Evolutionary conservation across 441 rosid species (phyloP), one percentile per base, ranked within the genome.

Genomic region (Euphorbia celastroides): DNA sequence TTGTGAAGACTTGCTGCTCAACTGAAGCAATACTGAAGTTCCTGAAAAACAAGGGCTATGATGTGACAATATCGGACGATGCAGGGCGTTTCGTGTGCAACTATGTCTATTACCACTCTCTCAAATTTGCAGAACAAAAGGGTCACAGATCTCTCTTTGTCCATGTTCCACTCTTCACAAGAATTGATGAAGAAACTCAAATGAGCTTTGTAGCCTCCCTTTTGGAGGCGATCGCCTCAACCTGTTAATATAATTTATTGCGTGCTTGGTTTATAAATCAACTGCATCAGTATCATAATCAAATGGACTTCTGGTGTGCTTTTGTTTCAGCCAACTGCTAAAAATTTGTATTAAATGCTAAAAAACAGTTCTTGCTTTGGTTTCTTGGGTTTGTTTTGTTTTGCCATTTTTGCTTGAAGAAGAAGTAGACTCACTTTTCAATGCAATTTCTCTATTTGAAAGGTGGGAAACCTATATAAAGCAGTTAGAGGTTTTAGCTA

Each of bases 1-100:
- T 31, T 64, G 31, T 52, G 67, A 83, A 90, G 97, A 88, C 93
- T 59, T 73, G 84, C 61, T 80, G 87, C 74, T 88, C 86, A 7
- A 79, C 84, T 13, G 80, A 77, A 60, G 84, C 77, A 64, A 84
- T 88, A 20, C 68, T 82, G 44, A 81, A 78, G 62, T 71, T 76
- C 27, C 73, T 90, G 77, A 80, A 77, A 46, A 83, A 83, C 73
- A 86, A 84, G 52, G 95, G 91, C 34, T 81, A 70, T 70, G 90
- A 88, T 7, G 91, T 88, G 78, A 79, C 75, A 64, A 65, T 76
- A 58, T 90, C 97, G 0, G 81, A 84, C 62, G 97, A 90, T 77
- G 97, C 97, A 2, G 97, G 97, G 28, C 84, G 93, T 51, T 88
- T 90, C 72, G 97, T 86, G 26, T 90, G 97, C 87, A 88, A 90